Conservation (phyloP, 257 asterid genomes). For the Solanum pennellii region DNA sequence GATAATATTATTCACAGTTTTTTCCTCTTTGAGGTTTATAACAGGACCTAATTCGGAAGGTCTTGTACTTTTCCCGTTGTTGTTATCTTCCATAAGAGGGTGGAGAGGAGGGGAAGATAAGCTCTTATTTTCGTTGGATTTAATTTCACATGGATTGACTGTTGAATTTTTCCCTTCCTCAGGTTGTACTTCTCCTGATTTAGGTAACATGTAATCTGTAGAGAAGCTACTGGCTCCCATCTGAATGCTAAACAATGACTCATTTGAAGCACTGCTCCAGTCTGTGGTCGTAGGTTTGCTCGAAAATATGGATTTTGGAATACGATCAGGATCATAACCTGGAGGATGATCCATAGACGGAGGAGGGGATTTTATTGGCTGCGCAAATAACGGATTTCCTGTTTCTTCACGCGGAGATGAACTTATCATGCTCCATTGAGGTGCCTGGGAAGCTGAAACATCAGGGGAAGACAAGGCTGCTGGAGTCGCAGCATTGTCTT, state of each 20-base stretch:
- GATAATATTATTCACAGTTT: not conserved
- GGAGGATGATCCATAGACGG: constrained; percentile 16
- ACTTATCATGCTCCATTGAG: constrained; percentile 25
- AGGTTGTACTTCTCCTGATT: not conserved
- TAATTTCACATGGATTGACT: not conserved
- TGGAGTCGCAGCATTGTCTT: constrained; percentile 4
- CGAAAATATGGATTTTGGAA: constrained; percentile 40
- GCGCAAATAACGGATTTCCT: not conserved
- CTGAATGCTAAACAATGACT: constrained; percentile 72
- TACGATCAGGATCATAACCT: constrained; percentile 48
- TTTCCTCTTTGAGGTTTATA: not conserved
- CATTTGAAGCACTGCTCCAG: constrained; percentile 76
- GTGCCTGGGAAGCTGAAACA: not conserved
- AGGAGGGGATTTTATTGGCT: constrained; percentile 22
- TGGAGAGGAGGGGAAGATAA: not conserved
- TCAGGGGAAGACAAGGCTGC: not conserved
- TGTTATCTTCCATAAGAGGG: not conserved
- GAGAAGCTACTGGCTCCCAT: constrained; percentile 50
- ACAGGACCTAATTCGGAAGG: not conserved
- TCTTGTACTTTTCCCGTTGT: not conserved
- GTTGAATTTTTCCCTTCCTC: not conserved
- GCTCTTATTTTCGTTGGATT: not conserved
- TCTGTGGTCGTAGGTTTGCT: constrained; percentile 25
- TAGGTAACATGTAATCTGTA: constrained; percentile 18
- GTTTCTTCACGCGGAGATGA: constrained; percentile 7